phyloP scores from a whole-genome alignment of 2,329 filamentous ascomycete species.

The Colletotrichum caudatum region DNA sequence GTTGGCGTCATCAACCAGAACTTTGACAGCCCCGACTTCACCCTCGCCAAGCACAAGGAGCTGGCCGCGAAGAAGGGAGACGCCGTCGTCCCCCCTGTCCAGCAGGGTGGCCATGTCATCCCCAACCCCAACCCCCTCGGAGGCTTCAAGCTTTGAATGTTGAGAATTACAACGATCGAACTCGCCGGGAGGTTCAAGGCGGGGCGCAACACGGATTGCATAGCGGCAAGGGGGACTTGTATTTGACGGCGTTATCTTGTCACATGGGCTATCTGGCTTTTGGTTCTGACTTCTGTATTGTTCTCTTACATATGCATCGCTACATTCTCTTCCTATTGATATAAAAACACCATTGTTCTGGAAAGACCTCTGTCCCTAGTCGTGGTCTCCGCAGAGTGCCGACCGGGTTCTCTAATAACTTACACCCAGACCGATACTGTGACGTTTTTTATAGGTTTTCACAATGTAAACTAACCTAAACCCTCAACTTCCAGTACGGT shows the following conservation, averaged over 20 bases:
- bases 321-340: background rate
- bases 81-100: slow-evolving; percentile 48
- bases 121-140: slow-evolving; percentile 57
- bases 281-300: background rate
- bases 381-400: no score
- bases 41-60: slow-evolving; percentile 53
- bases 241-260: background rate
- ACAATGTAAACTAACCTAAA: no score
- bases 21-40: slow-evolving; percentile 54
- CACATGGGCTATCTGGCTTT: background rate
- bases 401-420: background rate
- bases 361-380: no score
- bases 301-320: background rate
- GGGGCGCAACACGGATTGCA: background rate
- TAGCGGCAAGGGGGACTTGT: background rate
- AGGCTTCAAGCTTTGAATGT: slow-evolving; percentile 48
- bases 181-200: no score
- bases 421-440: background rate
- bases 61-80: slow-evolving; percentile 50
- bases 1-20: slow-evolving; percentile 63
- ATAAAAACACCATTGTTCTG: background rate
- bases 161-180: background rate
- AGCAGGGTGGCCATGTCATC: slow-evolving; percentile 54
- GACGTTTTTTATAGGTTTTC: no score
- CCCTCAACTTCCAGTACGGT: slow-evolving; percentile 46